phyloP scores from a whole-genome alignment of 2,329 filamentous ascomycete genomes.

The Pochonia chlamydosporia region DNA sequence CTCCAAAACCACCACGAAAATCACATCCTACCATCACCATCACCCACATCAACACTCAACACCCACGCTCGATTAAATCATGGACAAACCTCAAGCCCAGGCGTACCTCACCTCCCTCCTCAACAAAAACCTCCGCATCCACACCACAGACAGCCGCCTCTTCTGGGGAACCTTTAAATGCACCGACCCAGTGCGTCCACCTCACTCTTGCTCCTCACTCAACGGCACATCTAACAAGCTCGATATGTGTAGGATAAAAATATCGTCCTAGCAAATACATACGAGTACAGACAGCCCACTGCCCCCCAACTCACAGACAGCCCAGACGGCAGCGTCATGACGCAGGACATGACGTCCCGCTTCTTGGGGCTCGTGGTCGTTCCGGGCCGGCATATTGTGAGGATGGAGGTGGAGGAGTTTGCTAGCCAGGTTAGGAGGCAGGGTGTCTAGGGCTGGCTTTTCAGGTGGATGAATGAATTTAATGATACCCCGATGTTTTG shows the following conservation, averaged over 20 bases:
- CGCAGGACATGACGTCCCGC: constrained; percentile 72
- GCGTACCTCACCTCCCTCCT: constrained; percentile 60
- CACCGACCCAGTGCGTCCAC: constrained; percentile 72
- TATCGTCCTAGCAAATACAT: constrained; percentile 76
- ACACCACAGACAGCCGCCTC: constrained; percentile 76
- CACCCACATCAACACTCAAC: neutral
- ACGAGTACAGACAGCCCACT: constrained; percentile 79
- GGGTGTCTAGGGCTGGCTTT: too few relatives aligned
- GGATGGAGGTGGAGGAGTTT: constrained; percentile 83
- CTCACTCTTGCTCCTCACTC: too few relatives aligned
- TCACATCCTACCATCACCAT: too few relatives aligned
- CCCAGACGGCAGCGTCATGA: constrained; percentile 39
- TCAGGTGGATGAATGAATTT: constrained; percentile 5
- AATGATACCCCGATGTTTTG: constrained; percentile 5
- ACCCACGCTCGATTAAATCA: constrained; percentile 14
- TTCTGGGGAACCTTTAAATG: constrained; percentile 92
- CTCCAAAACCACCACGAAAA: too few relatives aligned
- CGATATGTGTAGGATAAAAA: constrained; percentile 90
- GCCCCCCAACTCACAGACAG: constrained; percentile 22
- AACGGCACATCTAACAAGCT: too few relatives aligned
- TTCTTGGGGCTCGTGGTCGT: constrained; percentile 88
- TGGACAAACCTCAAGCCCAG: constrained; percentile 48
- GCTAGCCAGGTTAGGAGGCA: constrained; percentile 44
- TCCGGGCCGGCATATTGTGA: constrained; percentile 77
- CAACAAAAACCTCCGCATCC: constrained; percentile 72